Conservation (phyloP, 2,329 filamentous ascomycete genomes). For the Leptographium flavum region DNA sequence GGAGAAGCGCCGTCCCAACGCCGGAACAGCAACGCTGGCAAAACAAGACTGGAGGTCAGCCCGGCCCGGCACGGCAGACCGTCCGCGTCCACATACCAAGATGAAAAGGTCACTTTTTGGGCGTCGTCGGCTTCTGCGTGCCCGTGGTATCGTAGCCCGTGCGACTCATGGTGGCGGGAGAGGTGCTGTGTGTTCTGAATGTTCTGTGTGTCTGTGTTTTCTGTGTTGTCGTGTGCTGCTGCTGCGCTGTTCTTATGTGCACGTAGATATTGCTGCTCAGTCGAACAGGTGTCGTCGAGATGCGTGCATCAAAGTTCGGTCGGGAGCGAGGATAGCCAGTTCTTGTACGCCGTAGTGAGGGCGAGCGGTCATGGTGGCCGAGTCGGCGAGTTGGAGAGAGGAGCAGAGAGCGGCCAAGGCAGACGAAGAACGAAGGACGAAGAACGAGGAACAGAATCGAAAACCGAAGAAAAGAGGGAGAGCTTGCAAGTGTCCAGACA, state of each 20-base stretch:
- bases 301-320: not conserved
- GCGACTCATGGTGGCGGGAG: not conserved
- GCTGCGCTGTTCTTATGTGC: not conserved
- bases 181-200: not conserved
- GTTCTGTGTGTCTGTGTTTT: not conserved
- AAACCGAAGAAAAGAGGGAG: too few relatives aligned
- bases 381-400: too few relatives aligned
- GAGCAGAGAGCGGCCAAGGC: too few relatives aligned
- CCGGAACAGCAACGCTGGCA: too few relatives aligned
- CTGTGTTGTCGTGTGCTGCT: not conserved
- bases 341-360: not conserved
- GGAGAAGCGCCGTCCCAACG: too few relatives aligned
- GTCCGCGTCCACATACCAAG: not conserved
- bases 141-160: slow-evolving; percentile 1
- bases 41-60: too few relatives aligned
- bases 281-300: not conserved
- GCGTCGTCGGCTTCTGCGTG: slow-evolving; percentile 1
- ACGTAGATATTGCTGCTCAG: too few relatives aligned
- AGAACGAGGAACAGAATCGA: too few relatives aligned
- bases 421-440: too few relatives aligned
- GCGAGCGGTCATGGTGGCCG: not conserved
- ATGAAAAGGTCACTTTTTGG: not conserved
- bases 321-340: not conserved
- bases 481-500: too few relatives aligned
- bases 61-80: too few relatives aligned